These are phyloP conservation scores for Trichoderma afroharzianum DNA, from an alignment of 2,329 filamentous ascomycete species.

Conservation along the genomic window DNA sequence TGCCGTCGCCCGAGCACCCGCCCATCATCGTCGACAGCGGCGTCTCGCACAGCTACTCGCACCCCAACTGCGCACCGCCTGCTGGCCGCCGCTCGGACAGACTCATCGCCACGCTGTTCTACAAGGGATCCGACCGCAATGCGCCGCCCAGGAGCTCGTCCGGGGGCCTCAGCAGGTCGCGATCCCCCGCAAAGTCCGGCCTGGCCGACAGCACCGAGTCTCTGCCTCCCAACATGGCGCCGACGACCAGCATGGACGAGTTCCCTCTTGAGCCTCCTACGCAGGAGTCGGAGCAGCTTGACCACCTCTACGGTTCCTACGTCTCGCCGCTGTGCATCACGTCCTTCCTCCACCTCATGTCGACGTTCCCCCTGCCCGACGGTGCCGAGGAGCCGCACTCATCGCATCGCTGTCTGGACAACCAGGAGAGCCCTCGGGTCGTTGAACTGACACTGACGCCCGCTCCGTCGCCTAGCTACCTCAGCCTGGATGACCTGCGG, in stretches of 20 bases:
- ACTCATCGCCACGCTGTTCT: slow-evolving; percentile 61
- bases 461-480: slow-evolving; percentile 57
- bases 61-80: slow-evolving; percentile 58
- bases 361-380: slow-evolving; percentile 53
- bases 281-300: slow-evolving; percentile 53
- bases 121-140: slow-evolving; percentile 45
- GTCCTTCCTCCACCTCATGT: slow-evolving; percentile 64
- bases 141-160: slow-evolving; percentile 32
- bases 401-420: slow-evolving; percentile 63
- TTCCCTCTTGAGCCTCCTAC: slow-evolving; percentile 59
- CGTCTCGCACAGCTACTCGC: slow-evolving; percentile 58
- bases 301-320: slow-evolving; percentile 63
- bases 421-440: slow-evolving; percentile 55
- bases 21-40: slow-evolving; percentile 60
- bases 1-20: slow-evolving; percentile 57
- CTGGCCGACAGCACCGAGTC: slow-evolving; percentile 34
- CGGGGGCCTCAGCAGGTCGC: slow-evolving; percentile 19
- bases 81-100: slow-evolving; percentile 47
- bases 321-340: slow-evolving; percentile 63
- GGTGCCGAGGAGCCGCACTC: slow-evolving; percentile 53
- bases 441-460: slow-evolving; percentile 65
- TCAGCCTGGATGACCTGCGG: slow-evolving; percentile 65
- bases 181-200: slow-evolving; percentile 28
- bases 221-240: slow-evolving; percentile 53
- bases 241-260: slow-evolving; percentile 54